Conservation (phyloP, 345 rosid genomes). For the Iberis pinnata region DNA sequence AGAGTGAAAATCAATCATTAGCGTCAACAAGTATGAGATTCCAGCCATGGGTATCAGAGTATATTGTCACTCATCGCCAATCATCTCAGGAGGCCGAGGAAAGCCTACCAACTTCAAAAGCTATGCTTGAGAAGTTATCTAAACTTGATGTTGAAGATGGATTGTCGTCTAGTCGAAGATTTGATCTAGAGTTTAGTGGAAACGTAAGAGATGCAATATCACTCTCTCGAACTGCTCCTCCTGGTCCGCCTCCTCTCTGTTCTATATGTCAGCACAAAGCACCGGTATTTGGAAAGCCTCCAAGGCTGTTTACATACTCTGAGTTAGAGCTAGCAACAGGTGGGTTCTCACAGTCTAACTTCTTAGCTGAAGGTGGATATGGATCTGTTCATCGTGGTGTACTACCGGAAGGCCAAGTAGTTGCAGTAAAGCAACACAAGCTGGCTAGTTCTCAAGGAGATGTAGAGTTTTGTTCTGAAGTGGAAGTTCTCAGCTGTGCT, state of each 20-base stretch:
- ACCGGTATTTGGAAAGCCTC: constrained; percentile 95
- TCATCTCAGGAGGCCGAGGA: constrained; percentile 46
- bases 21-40: constrained; percentile 76
- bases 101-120: constrained; percentile 46
- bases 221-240: constrained; percentile 71
- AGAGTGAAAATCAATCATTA: constrained; percentile 61
- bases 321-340: constrained; percentile 97
- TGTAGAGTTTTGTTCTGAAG: constrained; percentile 96
- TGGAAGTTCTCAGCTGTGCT: constrained; percentile 97
- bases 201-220: constrained; percentile 82
- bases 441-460: constrained; percentile 99
- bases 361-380: constrained; percentile 98
- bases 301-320: constrained; percentile 86
- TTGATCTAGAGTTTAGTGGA: constrained; percentile 58
- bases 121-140: constrained; percentile 57
- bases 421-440: constrained; percentile 98
- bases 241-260: constrained; percentile 93
- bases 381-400: constrained; percentile 98
- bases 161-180: constrained; percentile 41
- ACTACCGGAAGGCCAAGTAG: constrained; percentile 93
- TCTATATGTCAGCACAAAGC: constrained; percentile 97
- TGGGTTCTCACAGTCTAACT: constrained; percentile 95
- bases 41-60: constrained; percentile 81
- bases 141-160: constrained; percentile 52
- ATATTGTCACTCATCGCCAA: constrained; percentile 43